A percentile compares a stretch with the other conserved stretches of the same genome.
Evolutionary conservation across 1,139 yeast species (phyloP).

Genomic region (Taiozyma onychis): DNA sequence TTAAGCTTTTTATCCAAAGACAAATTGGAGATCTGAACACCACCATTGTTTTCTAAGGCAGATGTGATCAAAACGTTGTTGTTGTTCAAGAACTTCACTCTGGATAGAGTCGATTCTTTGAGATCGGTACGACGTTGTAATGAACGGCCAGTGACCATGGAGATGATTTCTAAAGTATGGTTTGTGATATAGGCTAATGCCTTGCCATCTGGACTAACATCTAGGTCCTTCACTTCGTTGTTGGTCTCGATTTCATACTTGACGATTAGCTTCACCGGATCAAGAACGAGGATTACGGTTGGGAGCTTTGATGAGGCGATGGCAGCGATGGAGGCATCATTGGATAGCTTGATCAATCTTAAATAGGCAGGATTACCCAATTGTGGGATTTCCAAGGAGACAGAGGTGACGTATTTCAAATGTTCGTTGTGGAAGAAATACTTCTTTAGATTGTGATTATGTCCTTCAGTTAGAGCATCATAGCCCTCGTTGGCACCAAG

Average conservation of each 20-base stretch:
- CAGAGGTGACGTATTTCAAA: conserved; percentile 58
- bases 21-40: conserved; percentile 28
- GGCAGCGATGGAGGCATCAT: conserved; percentile 55
- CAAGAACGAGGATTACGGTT: conserved; percentile 54
- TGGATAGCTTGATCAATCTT: conserved; percentile 48
- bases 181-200: conserved; percentile 52
- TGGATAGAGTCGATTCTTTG: conserved; percentile 38
- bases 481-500: conserved; percentile 75
- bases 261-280: conserved; percentile 51
- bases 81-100: conserved; percentile 51
- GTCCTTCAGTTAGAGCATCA: conserved; percentile 45
- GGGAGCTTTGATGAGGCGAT: conserved; percentile 60
- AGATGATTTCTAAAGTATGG: conserved; percentile 23
- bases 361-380: conserved; percentile 36
- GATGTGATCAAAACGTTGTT: conserved; percentile 40
- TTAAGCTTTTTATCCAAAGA: conserved; percentile 15
- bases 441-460: conserved; percentile 69
- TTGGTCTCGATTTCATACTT: conserved; percentile 53
- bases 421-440: conserved; percentile 38
- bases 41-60: conserved; percentile 39
- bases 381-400: conserved; percentile 29
- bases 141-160: conserved; percentile 32
- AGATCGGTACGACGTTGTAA: conserved; percentile 21
- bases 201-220: conserved; percentile 48
- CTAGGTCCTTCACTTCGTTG: conserved; percentile 43